Percentiles rank a stretch among this genome's conserved stretches.
Conservation (phyloP, 192 early-diverging fungal genomes). For the Oehlia diaphana region DNA sequence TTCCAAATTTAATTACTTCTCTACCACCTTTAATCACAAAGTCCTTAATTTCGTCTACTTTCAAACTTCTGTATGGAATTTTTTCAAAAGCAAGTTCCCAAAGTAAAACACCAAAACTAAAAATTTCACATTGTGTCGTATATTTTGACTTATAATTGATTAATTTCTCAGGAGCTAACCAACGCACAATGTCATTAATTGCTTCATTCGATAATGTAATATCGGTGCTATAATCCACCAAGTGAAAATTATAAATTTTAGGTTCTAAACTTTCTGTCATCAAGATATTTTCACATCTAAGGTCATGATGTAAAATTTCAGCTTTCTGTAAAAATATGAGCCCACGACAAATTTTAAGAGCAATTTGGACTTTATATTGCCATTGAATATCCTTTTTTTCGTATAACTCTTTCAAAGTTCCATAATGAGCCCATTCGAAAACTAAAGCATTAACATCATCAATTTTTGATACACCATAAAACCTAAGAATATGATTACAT, state of each 20-base stretch:
- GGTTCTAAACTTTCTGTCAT: not conserved
- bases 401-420: conserved; percentile 13
- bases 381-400: not conserved
- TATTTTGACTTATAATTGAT: not conserved
- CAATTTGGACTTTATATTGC: conserved; percentile 10
- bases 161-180: conserved; percentile 28
- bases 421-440: conserved; percentile 21
- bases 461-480: conserved; percentile 7
- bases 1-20: not conserved
- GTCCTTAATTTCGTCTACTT: not conserved
- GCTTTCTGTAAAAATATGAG: conserved; percentile 9
- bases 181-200: not conserved
- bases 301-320: conserved; percentile 20
- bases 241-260: conserved; percentile 22
- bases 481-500: conserved; percentile 13
- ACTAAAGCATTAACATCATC: not conserved
- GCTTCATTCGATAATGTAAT: not conserved
- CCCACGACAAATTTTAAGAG: conserved; percentile 17
- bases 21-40: not conserved
- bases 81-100: not conserved
- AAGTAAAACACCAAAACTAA: not conserved
- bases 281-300: conserved; percentile 24
- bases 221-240: not conserved
- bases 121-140: not conserved
- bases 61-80: not conserved